These are phyloP conservation scores for Nannochloris sp. DNA, from an alignment of 139 green algal genomes.

Conservation along the genomic window DNA sequence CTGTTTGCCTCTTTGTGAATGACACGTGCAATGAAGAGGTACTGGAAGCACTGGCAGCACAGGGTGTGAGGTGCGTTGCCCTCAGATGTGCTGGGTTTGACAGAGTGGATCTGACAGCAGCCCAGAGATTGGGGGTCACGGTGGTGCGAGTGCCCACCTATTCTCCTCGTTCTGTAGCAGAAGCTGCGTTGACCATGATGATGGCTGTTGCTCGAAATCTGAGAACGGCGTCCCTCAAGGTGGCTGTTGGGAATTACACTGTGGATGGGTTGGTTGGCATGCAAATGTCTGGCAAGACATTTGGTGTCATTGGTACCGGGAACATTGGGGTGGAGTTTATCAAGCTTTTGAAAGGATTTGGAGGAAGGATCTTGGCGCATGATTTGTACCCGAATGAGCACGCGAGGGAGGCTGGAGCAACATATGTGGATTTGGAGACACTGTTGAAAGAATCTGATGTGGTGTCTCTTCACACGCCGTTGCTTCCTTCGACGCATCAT, in stretches of 20 bases:
- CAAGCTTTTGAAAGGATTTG: conserved; percentile 28
- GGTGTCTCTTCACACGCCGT: conserved; percentile 33
- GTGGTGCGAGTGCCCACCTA: conserved; percentile 69
- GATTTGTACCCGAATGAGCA: conserved; percentile 12
- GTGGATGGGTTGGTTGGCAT: conserved; percentile 67
- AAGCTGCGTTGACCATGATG: conserved; percentile 62
- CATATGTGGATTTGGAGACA: conserved; percentile 20
- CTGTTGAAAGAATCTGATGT: conserved; percentile 23
- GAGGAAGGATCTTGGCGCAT: conserved; percentile 20
- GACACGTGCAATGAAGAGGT: conserved; percentile 39
- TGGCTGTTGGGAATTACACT: conserved; percentile 59
- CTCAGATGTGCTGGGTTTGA: conserved; percentile 73
- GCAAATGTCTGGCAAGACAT: conserved; percentile 56
- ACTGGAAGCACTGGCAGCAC: conserved; percentile 36
- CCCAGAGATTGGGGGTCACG: conserved; percentile 9
- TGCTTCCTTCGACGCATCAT: conserved; percentile 56
- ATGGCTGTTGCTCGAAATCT: conserved; percentile 60
- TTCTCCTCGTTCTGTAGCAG: conserved; percentile 56
- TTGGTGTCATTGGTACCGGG: conserved; percentile 73
- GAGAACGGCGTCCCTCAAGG: conserved; percentile 28
- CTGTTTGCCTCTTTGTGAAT: conserved; percentile 63
- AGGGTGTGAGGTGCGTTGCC: conserved; percentile 50
- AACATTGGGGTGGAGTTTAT: conserved; percentile 57
- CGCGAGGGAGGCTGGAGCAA: conserved; percentile 12
- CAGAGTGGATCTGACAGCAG: conserved; percentile 47